phyloP scores from a whole-genome alignment of 441 rosid species.

The Macaranga tanarius region DNA sequence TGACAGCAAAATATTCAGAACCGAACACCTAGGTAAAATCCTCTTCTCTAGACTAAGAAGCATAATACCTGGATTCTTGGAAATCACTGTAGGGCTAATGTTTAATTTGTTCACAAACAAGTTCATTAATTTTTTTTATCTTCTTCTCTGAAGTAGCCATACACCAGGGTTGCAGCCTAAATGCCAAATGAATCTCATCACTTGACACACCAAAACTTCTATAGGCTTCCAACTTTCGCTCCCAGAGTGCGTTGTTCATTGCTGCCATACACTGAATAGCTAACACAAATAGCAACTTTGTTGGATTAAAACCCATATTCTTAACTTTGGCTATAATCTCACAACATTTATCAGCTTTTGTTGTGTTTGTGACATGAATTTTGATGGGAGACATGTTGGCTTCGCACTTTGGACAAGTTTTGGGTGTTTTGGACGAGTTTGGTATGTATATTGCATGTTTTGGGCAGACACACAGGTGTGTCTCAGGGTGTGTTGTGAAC shows the following conservation, averaged over 20 bases:
- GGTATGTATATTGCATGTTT: no score
- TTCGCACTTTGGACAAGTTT: no score
- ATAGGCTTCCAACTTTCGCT: conserved; percentile 24
- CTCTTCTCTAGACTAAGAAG: conserved; percentile 25
- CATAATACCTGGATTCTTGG: conserved; percentile 22
- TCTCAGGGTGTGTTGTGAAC: no score
- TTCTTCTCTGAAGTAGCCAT: conserved; percentile 23
- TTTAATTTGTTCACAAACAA: conserved; percentile 21
- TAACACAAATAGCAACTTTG: not conserved
- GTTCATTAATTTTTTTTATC: conserved; percentile 19
- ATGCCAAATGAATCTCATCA: conserved; percentile 23
- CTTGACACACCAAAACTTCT: conserved; percentile 26
- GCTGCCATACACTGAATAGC: not conserved
- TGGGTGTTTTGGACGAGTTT: no score
- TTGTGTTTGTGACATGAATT: no score
- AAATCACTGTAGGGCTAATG: conserved; percentile 13
- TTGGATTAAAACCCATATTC: conserved; percentile 8
- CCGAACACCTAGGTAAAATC: conserved; percentile 28
- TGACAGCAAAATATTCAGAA: conserved; percentile 26
- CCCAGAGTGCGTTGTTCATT: conserved; percentile 7
- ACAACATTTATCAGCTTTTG: not conserved
- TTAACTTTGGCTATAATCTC: conserved; percentile 6
- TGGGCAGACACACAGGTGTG: no score
- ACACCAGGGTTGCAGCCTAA: conserved; percentile 25
- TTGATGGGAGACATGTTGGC: no score